Conservation (phyloP, 192 early-diverging fungal species). For the Lobosporangium transversale region DNA sequence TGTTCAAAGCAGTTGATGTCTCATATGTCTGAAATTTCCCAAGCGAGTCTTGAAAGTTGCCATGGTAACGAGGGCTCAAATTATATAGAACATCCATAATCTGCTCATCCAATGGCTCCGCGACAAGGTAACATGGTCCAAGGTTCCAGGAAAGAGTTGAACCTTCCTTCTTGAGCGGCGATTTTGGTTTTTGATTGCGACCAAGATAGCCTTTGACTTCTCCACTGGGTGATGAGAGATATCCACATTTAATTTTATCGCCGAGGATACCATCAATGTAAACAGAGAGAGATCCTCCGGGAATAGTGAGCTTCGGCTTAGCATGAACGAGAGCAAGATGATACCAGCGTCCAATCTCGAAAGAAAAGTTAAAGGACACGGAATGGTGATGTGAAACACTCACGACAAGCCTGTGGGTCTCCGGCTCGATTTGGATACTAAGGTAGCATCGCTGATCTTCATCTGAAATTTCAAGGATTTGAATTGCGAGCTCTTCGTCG, state of each 20-base stretch:
- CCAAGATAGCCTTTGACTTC: constrained; percentile 59
- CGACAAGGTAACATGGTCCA: constrained; percentile 72
- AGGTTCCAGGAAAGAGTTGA: constrained; percentile 66
- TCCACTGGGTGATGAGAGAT: constrained; percentile 56
- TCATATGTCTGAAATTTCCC: constrained; percentile 75
- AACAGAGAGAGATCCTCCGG: constrained; percentile 59
- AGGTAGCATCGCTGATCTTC: constrained; percentile 57
- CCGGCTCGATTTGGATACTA: constrained; percentile 57
- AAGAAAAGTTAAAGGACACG: constrained; percentile 59
- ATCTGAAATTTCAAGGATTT: constrained; percentile 60
- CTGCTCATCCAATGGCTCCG: constrained; percentile 68
- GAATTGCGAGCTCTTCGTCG: constrained; percentile 55
- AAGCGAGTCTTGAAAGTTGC: constrained; percentile 71
- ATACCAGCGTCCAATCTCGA: constrained; percentile 70
- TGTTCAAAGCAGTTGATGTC: constrained; percentile 64
- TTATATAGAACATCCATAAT: constrained; percentile 69
- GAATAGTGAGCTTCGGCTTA: constrained; percentile 58
- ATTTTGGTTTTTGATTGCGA: constrained; percentile 44
- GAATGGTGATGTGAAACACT: constrained; percentile 58
- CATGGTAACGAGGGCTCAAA: constrained; percentile 70
- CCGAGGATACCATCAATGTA: constrained; percentile 71
- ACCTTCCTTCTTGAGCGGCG: constrained; percentile 35
- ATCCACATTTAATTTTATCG: constrained; percentile 65
- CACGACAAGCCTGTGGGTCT: constrained; percentile 57
- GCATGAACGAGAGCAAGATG: constrained; percentile 75